Evolutionary conservation across 75 land plant species (phyloP), one percentile per base, ranked within the genome.

Genomic region (Isoetes taiwanensis): DNA sequence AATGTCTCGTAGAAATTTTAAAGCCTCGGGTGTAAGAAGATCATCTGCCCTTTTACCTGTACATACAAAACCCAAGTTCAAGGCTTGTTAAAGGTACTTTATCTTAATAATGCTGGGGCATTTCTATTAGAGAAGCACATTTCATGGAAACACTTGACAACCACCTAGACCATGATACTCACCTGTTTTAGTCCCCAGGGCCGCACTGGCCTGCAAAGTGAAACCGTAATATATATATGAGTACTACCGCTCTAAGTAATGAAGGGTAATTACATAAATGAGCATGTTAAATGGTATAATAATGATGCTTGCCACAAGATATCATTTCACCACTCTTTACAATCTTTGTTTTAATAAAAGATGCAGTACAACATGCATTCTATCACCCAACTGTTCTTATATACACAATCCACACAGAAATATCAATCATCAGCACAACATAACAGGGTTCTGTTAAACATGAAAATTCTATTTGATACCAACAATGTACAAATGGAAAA

Each of bases 171-270:
- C 59, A 25, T 57, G 16, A 33, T 5, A 34, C 81, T 78, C 52
- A 89, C 96, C 90, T 57, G 73, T 78, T 62, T 77, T 85, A 17
- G 76, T 74, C 2, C 76, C 80, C 9, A 89, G 66, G 10, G 84
- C 82, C 54, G 86, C 86, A 61, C 86, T 82, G 42, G 81, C 96
- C 96, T 89, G 90, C 71, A 74, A 54, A 28, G n/a, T n/a, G n/a
- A n/a, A n/a, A n/a, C n/a, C n/a, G n/a, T n/a, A n/a, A n/a, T n/a
- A n/a, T n/a, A n/a, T n/a, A n/a, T n/a, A n/a, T n/a, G n/a, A n/a
- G n/a, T n/a, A n/a, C n/a, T n/a, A n/a, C n/a, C n/a, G n/a, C n/a
- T n/a, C n/a, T n/a, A n/a, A n/a, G n/a, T n/a, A n/a, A n/a, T n/a
- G n/a, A n/a, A n/a, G n/a, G n/a, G n/a, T n/a, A n/a, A n/a, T n/a